Evolutionary conservation across 345 rosid genomes (phyloP).

Genomic region (Lenwebbia sp.): DNA sequence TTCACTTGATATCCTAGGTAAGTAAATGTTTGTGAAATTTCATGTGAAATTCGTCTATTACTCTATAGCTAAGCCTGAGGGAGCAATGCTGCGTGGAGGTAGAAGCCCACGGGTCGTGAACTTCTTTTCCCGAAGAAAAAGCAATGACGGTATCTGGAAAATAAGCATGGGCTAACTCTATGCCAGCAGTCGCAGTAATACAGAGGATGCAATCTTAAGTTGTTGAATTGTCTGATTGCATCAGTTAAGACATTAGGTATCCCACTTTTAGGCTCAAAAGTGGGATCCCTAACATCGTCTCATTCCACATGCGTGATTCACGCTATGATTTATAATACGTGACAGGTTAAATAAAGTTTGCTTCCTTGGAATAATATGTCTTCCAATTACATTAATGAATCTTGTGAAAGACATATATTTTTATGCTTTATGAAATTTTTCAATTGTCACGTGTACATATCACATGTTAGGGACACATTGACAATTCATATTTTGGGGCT

Average conservation of each 20-base stretch:
- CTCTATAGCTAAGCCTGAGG: not conserved
- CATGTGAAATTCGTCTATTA: not conserved
- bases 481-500: not conserved
- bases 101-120: no score
- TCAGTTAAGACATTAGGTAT: accelerated
- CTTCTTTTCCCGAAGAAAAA: no score
- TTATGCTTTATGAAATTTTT: not conserved
- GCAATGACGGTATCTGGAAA: no score
- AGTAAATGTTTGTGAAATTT: not conserved
- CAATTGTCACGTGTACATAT: not conserved
- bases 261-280: accelerated
- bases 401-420: not conserved
- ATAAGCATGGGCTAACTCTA: no score
- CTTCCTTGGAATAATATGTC: not conserved
- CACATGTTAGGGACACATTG: not conserved
- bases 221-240: not conserved
- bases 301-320: not conserved
- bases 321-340: not conserved
- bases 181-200: no score
- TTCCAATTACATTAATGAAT: not conserved
- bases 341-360: not conserved
- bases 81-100: no score
- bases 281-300: not conserved
- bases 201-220: no score
- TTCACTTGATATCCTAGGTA: not conserved